Evolutionary conservation across 2,329 filamentous ascomycete species (phyloP).

Genomic region (Tolypocladium endophyticum): DNA sequence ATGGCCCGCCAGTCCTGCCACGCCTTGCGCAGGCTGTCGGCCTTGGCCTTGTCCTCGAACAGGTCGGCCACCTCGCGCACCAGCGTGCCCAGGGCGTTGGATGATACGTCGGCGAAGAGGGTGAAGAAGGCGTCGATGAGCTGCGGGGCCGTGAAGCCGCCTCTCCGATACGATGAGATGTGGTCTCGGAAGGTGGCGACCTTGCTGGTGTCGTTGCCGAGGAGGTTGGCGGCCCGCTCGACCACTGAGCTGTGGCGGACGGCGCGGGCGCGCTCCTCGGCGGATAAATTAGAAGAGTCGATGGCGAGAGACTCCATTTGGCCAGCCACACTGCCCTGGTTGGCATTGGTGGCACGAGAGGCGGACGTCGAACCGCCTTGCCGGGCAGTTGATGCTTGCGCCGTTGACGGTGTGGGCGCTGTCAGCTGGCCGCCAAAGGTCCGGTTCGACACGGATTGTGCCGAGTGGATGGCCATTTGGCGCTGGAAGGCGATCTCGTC

Average conservation of each 20-base stretch:
- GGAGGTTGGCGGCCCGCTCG: conserved; percentile 71
- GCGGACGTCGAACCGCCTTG: conserved; percentile 3
- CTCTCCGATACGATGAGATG: conserved; percentile 68
- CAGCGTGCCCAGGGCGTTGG: conserved; percentile 74
- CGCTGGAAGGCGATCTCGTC: conserved; percentile 88
- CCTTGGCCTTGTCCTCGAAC: conserved; percentile 73
- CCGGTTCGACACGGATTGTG: conserved; percentile 67
- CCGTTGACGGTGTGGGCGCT: conserved; percentile 13
- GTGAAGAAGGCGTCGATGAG: conserved; percentile 83
- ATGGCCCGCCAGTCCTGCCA: conserved; percentile 96
- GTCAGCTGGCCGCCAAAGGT: conserved; percentile 81
- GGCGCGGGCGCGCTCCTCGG: conserved; percentile 71
- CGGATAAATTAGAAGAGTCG: conserved; percentile 44
- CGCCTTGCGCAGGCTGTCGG: conserved; percentile 62
- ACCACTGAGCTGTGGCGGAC: conserved; percentile 76
- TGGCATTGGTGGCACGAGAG: conserved; percentile 4
- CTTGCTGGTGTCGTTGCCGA: conserved; percentile 67
- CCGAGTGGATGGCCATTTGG: conserved; percentile 82
- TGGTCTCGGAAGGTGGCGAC: conserved; percentile 66
- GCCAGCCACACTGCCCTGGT: not conserved
- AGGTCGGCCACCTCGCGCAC: conserved; percentile 87
- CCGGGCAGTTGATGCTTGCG: conserved; percentile 6
- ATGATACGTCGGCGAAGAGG: conserved; percentile 68
- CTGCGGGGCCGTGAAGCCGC: conserved; percentile 57
- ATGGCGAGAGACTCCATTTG: conserved; percentile 32